Conservation (phyloP, 1,284 basidiomycete genomes). For the Pseudozyma pruni region DNA sequence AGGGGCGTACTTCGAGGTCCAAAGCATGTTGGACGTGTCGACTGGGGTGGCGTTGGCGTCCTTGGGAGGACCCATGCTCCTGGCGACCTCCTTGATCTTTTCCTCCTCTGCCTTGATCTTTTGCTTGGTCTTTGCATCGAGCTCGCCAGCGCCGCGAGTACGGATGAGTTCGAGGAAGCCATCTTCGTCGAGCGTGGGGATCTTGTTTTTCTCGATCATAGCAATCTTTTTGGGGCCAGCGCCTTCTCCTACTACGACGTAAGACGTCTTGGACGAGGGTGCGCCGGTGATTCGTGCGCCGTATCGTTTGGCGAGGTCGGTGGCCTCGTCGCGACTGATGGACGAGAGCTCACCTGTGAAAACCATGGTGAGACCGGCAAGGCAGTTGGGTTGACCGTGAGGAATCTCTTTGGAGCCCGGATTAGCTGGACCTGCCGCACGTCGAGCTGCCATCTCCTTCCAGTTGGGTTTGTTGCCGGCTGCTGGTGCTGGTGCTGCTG, state of each 20-base stretch:
- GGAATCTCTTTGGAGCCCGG: constrained; percentile 87
- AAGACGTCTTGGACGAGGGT: constrained; percentile 90
- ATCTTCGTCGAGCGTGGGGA: constrained; percentile 85
- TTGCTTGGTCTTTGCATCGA: constrained; percentile 84
- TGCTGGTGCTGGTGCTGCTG: constrained; percentile 12
- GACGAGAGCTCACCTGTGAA: constrained; percentile 88
- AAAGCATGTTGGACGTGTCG: constrained; percentile 72
- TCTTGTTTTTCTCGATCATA: constrained; percentile 80
- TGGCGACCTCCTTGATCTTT: constrained; percentile 69
- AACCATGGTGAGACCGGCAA: constrained; percentile 89
- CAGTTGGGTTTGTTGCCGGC: constrained; percentile 39
- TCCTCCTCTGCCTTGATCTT: constrained; percentile 82
- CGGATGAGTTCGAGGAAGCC: constrained; percentile 78
- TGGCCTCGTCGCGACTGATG: constrained; percentile 86
- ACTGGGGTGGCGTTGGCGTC: constrained; percentile 63
- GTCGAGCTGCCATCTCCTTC: constrained; percentile 70
- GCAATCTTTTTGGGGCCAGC: constrained; percentile 88
- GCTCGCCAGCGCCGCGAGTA: constrained; percentile 50
- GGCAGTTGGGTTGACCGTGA: constrained; percentile 79
- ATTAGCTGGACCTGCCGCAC: constrained; percentile 77
- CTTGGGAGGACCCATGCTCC: constrained; percentile 47
- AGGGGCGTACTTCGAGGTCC: constrained; percentile 96
- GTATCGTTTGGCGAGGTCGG: constrained; percentile 88
- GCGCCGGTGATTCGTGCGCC: constrained; percentile 80
- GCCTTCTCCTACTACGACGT: constrained; percentile 86